Evolutionary conservation across 2,329 filamentous ascomycete genomes (phyloP).

Genomic region (Diaporthe sp.): DNA sequence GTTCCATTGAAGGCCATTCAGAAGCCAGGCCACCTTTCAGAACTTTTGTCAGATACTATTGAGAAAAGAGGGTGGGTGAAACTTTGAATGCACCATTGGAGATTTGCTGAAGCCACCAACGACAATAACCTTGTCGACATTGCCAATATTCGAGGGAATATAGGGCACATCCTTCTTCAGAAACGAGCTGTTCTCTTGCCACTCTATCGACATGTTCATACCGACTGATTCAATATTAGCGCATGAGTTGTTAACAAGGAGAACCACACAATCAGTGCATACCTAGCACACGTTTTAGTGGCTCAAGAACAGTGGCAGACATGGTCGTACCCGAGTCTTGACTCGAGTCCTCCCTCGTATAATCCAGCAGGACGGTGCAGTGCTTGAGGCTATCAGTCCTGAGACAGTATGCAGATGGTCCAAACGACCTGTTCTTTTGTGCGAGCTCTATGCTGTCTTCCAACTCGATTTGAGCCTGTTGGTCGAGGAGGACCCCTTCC

Average conservation of each 20-base stretch:
- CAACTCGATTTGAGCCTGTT: background rate
- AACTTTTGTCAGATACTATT: background rate
- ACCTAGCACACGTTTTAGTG: background rate
- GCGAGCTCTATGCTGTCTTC: background rate
- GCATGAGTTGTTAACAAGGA: background rate
- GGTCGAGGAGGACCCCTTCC: background rate
- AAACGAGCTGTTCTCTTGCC: background rate
- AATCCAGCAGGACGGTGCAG: background rate
- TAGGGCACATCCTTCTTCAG: background rate
- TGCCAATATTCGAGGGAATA: background rate
- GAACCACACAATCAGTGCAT: too few species aligned
- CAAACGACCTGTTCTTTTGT: background rate
- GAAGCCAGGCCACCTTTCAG: background rate
- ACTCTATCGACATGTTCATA: background rate
- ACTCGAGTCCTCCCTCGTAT: background rate
- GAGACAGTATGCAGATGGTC: background rate
- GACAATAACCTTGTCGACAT: background rate
- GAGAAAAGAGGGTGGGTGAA: too few species aligned
- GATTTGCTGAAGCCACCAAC: constrained; percentile 3
- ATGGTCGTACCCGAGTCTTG: background rate
- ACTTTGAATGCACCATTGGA: background rate
- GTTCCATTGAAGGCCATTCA: background rate
- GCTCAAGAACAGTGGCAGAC: background rate
- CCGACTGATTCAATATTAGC: background rate
- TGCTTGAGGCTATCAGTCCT: background rate